These are phyloP conservation scores for Paraconiothyrium sp. DNA, from an alignment of 2,329 filamentous ascomycete genomes.

Conservation along the genomic window DNA sequence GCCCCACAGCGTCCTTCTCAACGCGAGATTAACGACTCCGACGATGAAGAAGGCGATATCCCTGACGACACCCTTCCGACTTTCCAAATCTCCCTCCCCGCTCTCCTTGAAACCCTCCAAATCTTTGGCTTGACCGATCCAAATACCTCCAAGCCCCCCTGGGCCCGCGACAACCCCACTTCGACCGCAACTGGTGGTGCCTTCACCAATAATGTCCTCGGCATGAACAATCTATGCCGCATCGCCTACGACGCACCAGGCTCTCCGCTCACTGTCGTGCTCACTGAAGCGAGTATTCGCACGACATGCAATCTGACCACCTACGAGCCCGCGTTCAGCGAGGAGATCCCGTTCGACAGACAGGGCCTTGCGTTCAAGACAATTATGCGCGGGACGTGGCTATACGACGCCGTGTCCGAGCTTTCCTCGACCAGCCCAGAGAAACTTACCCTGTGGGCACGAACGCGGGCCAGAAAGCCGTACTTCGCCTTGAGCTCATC, in stretches of 20 bases:
- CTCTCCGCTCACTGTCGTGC: slow-evolving; percentile 81
- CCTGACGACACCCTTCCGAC: slow-evolving; percentile 63
- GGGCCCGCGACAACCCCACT: slow-evolving; percentile 59
- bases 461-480: slow-evolving; percentile 59
- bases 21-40: slow-evolving; percentile 28
- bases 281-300: slow-evolving; percentile 81
- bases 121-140: slow-evolving; percentile 80
- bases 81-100: slow-evolving; percentile 87
- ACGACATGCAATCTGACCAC: slow-evolving; percentile 86
- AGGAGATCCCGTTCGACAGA: slow-evolving; percentile 89
- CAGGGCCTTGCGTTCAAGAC: slow-evolving; percentile 86
- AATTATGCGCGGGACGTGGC: slow-evolving; percentile 83
- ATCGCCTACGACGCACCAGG: slow-evolving; percentile 80
- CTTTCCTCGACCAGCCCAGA: slow-evolving; percentile 74
- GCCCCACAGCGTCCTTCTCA: slow-evolving; percentile 49
- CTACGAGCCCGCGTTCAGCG: slow-evolving; percentile 72
- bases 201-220: slow-evolving; percentile 83
- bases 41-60: slow-evolving; percentile 36
- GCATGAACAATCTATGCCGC: slow-evolving; percentile 85
- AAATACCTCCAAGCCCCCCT: slow-evolving; percentile 46
- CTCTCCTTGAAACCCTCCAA: slow-evolving; percentile 91
- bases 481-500: slow-evolving; percentile 76
- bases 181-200: slow-evolving; percentile 64
- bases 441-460: slow-evolving; percentile 68
- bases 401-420: slow-evolving; percentile 77